phyloP scores from a whole-genome alignment of 306 rosid genomes.

The Purshia tridentata region DNA sequence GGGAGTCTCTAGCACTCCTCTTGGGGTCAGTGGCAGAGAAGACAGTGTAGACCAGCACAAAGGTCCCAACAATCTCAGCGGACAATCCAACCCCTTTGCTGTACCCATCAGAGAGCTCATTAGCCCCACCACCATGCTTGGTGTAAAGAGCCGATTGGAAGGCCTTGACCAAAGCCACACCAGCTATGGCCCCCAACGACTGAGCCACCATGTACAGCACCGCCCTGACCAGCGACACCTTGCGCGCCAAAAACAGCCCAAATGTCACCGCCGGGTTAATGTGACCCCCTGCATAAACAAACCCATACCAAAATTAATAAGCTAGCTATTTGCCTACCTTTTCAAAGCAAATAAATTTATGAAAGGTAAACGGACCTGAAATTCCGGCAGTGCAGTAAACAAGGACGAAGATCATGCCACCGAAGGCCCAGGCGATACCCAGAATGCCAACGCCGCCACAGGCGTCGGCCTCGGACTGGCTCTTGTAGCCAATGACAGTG shows the following conservation, averaged over 20 bases:
- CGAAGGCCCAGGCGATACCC: conserved; percentile 95
- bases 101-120: conserved; percentile 48
- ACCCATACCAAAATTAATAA: neutral
- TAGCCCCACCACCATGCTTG: conserved; percentile 76
- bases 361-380: conserved; percentile 49
- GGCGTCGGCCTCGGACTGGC: conserved; percentile 36
- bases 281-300: conserved; percentile 71
- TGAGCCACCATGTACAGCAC: conserved; percentile 87
- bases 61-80: conserved; percentile 89
- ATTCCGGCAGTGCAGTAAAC: conserved; percentile 99
- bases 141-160: conserved; percentile 52
- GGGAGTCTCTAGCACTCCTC: conserved; percentile 87
- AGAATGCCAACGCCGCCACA: conserved; percentile 83
- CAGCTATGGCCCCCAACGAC: conserved; percentile 83
- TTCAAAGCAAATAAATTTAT: too few relatives aligned
- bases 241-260: conserved; percentile 90
- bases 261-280: conserved; percentile 96
- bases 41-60: conserved; percentile 83
- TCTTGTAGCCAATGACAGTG: conserved; percentile 80
- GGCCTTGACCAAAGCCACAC: conserved; percentile 86
- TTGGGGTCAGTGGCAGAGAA: conserved; percentile 97
- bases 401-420: conserved; percentile 96
- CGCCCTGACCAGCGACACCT: conserved; percentile 79
- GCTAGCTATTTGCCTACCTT: too few relatives aligned
- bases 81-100: conserved; percentile 63